A percentile compares a stretch with the other conserved stretches of the same genome.
Conservation (phyloP, 2,329 filamentous ascomycete genomes). For the Coniochaeta sp. region DNA sequence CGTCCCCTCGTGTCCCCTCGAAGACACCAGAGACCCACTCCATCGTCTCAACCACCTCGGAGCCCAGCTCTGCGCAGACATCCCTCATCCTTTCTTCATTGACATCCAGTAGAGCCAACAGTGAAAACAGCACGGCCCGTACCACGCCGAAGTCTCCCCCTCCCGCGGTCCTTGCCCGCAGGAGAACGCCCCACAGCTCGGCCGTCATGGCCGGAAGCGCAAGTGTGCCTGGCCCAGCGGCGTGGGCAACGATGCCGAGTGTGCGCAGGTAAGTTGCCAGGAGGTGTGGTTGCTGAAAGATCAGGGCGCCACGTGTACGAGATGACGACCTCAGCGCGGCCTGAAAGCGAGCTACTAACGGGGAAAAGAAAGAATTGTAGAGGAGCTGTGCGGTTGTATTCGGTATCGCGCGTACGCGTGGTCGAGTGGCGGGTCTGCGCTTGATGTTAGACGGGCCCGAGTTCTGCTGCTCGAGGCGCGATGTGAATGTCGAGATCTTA, state of each 20-base stretch:
- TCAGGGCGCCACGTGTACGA: slow-evolving; percentile 34
- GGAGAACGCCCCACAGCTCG: slow-evolving; percentile 77
- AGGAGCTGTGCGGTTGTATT: slow-evolving; percentile 76
- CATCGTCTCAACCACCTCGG: slow-evolving; percentile 75
- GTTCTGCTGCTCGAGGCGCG: slow-evolving; percentile 48
- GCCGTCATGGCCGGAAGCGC: slow-evolving; percentile 71
- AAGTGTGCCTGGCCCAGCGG: slow-evolving; percentile 71
- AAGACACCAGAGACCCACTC: slow-evolving; percentile 81
- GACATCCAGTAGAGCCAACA: slow-evolving; percentile 74
- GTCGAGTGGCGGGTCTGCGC: slow-evolving; percentile 14
- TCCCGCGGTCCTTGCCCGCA: slow-evolving; percentile 47
- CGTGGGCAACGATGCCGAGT: slow-evolving; percentile 72
- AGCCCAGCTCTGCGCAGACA: slow-evolving; percentile 66
- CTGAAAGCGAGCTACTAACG: slow-evolving; percentile 74
- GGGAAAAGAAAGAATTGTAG: slow-evolving; percentile 74
- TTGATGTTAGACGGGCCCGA: slow-evolving; percentile 14
- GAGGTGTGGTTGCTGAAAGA: slow-evolving; percentile 67
- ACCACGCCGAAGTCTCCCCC: slow-evolving; percentile 59
- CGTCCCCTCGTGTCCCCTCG: slow-evolving; percentile 44
- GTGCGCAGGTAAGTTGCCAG: slow-evolving; percentile 81
- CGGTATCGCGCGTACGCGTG: slow-evolving; percentile 49
- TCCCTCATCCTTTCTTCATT: slow-evolving; percentile 65
- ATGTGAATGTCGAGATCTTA: slow-evolving; percentile 85
- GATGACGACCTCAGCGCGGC: slow-evolving; percentile 41
- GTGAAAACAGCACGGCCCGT: slow-evolving; percentile 68